These are phyloP conservation scores for Ceratocystis eucalypticola DNA, from an alignment of 2,329 filamentous ascomycete species.

Conservation along the genomic window DNA sequence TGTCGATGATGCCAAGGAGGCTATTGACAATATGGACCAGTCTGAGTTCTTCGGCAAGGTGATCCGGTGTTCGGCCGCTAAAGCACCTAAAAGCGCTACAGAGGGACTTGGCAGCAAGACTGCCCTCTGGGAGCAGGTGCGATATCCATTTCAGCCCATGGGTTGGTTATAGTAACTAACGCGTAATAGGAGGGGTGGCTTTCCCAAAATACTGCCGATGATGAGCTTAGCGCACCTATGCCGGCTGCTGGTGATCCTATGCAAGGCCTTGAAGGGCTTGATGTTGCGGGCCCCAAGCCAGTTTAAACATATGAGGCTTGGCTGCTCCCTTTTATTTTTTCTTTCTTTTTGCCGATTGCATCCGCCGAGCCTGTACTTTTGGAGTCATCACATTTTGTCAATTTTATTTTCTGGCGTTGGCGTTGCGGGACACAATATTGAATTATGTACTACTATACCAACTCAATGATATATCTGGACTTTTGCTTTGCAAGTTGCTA, in stretches of 20 bases:
- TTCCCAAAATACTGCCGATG: slow-evolving; percentile 74
- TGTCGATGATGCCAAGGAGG: slow-evolving; percentile 73
- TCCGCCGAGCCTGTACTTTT: slow-evolving; percentile 7
- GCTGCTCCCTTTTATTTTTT: slow-evolving; percentile 3
- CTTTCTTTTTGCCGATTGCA: slow-evolving; percentile 20
- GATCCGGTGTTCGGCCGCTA: slow-evolving; percentile 84
- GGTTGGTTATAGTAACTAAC: slow-evolving; percentile 9
- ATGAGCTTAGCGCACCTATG: slow-evolving; percentile 42
- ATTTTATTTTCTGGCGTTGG: slow-evolving; percentile 32
- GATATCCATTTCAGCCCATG: not conserved
- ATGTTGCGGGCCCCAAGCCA: slow-evolving; percentile 82
- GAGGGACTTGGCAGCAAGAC: slow-evolving; percentile 86
- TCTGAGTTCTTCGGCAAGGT: slow-evolving; percentile 86
- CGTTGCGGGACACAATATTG: slow-evolving; percentile 22
- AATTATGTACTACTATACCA: slow-evolving; percentile 17
- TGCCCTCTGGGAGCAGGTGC: slow-evolving; percentile 92
- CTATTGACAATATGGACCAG: slow-evolving; percentile 98
- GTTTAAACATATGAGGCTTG: slow-evolving; percentile 35
- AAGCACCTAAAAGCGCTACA: slow-evolving; percentile 75
- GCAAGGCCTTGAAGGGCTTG: slow-evolving; percentile 85
- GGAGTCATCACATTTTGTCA: slow-evolving; percentile 19
- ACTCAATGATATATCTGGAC: not conserved
- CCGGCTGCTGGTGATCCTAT: slow-evolving; percentile 67
- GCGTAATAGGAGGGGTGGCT: slow-evolving; percentile 71
- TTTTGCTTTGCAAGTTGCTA: not conserved